Evolutionary conservation across 2,329 filamentous ascomycete species (phyloP), one percentile per base, ranked within the genome.

Genomic region (Fusarium temperatum): DNA sequence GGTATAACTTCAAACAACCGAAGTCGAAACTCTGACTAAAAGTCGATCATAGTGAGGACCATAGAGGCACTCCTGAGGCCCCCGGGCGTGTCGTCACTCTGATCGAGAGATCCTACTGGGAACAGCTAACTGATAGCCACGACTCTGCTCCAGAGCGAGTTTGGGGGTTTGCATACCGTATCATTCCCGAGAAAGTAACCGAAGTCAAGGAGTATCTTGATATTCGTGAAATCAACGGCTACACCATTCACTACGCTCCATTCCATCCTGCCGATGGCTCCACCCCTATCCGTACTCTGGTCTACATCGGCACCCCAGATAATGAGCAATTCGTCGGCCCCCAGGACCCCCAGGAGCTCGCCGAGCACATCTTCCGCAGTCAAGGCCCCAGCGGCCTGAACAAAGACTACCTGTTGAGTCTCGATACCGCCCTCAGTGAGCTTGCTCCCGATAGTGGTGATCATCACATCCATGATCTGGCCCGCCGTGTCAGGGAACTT

Each of bases 151-250:
- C 88, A 64, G 89, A 89, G 61, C 87, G 84, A 77, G 94, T 98
- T 77, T 98, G 95, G 95, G 96, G 96, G 66, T 93, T 94, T 22
- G 96, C 96, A 73, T 97, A 98, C 85, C 93, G 96, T 79, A 96
- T 98, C 82, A 87, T 88, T 35, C 83, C 91, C 12, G 86, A 89
- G 5, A 89, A 91, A 75, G 94, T 97, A 28, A 88, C 90, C 68
- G 92, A 96, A 84, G 96, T 98, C 8, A 92, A 94, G 76, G 89
- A 91, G 66, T 98, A 98, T 81, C 93, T 99, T 54, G 95, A 98
- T 82, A 96, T 98, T 74, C 92, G 96, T 51, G 96, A 99, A 83
- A 98, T 98, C 80, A 98, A 98, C 84, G 96, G 96, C 32, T 99
- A 99, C 84, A 94, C 92, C 61, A 97, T 98, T 75, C 95, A 98